phyloP scores from a whole-genome alignment of 345 rosid species.

The Brassica juncea region DNA sequence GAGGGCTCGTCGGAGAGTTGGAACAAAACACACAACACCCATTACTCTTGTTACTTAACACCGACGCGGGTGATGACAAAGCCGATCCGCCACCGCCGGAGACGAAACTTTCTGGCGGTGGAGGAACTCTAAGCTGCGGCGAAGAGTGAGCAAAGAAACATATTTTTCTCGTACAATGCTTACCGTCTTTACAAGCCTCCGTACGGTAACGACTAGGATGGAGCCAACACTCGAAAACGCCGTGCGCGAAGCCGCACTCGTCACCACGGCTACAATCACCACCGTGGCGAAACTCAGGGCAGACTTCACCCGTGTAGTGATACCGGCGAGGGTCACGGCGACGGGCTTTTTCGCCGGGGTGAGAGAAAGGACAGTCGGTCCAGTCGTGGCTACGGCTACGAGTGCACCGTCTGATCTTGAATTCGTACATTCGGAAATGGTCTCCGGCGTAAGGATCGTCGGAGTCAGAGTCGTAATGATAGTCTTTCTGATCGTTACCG shows the following conservation, averaged over 20 bases:
- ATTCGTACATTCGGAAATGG: conserved; percentile 89
- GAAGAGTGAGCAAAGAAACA: conserved; percentile 78
- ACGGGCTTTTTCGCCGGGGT: conserved; percentile 86
- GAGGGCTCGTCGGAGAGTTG: conserved; percentile 77
- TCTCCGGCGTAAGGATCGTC: conserved; percentile 70
- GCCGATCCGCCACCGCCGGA: conserved; percentile 16
- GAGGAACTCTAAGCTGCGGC: conserved; percentile 62
- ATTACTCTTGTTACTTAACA: conserved; percentile 3
- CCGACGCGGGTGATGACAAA: conserved; percentile 20
- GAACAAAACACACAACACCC: conserved; percentile 58
- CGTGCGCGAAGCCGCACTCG: conserved; percentile 65
- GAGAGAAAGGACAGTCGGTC: conserved; percentile 96
- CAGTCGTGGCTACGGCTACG: conserved; percentile 96
- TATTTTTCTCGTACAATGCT: conserved; percentile 63
- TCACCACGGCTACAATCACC: conserved; percentile 65
- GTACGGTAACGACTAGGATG: conserved; percentile 73
- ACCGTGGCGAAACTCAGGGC: conserved; percentile 71
- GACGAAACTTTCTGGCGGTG: conserved; percentile 17
- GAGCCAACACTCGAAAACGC: conserved; percentile 84
- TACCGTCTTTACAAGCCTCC: conserved; percentile 73
- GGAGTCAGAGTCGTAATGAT: conserved; percentile 41
- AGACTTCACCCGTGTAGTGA: conserved; percentile 66
- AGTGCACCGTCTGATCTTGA: conserved; percentile 85
- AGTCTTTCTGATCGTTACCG: conserved; percentile 31
- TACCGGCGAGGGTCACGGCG: conserved; percentile 76